These are phyloP conservation scores for Arctium minus DNA, from an alignment of 129 eudicot genomes.

Conservation along the genomic window DNA sequence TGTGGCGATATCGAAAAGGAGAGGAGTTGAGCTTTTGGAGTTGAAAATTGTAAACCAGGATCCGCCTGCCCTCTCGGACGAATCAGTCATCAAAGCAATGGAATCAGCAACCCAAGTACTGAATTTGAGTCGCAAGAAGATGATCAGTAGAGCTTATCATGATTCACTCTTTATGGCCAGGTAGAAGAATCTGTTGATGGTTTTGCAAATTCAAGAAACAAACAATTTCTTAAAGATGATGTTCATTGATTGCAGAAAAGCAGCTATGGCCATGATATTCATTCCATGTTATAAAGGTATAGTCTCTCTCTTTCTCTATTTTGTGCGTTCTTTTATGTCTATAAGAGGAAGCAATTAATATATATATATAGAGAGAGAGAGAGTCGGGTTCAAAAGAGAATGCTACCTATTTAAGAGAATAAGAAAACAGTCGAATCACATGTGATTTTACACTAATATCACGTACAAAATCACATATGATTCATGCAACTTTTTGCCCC, in stretches of 20 bases:
- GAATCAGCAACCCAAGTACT: slow-evolving; percentile 70
- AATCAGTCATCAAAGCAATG: slow-evolving; percentile 57
- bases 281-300: slow-evolving; percentile 93
- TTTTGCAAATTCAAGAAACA: not conserved
- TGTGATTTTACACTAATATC: no score
- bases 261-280: slow-evolving; percentile 98
- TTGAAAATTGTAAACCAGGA: slow-evolving; percentile 89
- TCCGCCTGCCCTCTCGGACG: slow-evolving; percentile 85
- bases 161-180: slow-evolving; percentile 99
- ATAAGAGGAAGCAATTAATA: no score
- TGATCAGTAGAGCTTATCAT: slow-evolving; percentile 98
- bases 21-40: slow-evolving; percentile 67
- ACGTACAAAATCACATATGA: no score
- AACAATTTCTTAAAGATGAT: not conserved
- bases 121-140: slow-evolving; percentile 60
- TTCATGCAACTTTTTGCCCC: no score
- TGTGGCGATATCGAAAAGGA: slow-evolving; percentile 52
- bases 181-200: slow-evolving; percentile 16
- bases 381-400: no score
- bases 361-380: no score
- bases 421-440: no score
- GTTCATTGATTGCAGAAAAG: slow-evolving; percentile 52
- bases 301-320: not conserved
- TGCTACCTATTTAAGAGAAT: no score
- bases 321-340: no score